phyloP scores from a whole-genome alignment of 1,284 basidiomycete species.

The Lignosus rhinocerotis region DNA sequence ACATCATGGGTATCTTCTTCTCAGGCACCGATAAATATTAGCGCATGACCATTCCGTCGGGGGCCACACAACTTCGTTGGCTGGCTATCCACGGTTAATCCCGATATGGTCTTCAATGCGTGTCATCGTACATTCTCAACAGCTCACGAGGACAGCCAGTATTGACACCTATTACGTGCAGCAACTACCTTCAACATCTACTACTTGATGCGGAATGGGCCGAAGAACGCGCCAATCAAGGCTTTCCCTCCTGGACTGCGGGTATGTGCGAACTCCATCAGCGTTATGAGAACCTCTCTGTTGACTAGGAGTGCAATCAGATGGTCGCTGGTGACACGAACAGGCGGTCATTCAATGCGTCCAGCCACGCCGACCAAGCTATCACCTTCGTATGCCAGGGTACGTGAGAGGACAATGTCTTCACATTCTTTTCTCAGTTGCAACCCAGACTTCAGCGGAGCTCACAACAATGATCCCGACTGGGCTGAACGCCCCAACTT shows the following conservation, averaged over 20 bases:
- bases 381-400: constrained; percentile 45
- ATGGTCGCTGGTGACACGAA: constrained; percentile 25
- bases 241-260: constrained; percentile 30
- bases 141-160: too few relatives aligned
- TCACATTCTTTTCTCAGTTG: neutral
- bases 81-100: neutral
- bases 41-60: neutral
- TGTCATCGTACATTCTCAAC: too few relatives aligned
- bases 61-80: neutral
- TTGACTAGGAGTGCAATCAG: neutral
- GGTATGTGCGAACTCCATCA: constrained; percentile 5
- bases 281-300: neutral
- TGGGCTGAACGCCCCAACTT: constrained; percentile 29
- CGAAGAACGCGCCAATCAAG: constrained; percentile 19
- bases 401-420: constrained; percentile 7
- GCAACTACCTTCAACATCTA: constrained; percentile 27
- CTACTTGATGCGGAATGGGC: constrained; percentile 24
- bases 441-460: constrained; percentile 31
- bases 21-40: neutral
- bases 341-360: constrained; percentile 36
- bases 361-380: constrained; percentile 39
- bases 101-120: too few relatives aligned
- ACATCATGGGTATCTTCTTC: neutral
- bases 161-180: neutral
- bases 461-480: constrained; percentile 25